Conservation (phyloP, 768 basidiomycete genomes). For the Sistotremastrum niveocremeum region DNA sequence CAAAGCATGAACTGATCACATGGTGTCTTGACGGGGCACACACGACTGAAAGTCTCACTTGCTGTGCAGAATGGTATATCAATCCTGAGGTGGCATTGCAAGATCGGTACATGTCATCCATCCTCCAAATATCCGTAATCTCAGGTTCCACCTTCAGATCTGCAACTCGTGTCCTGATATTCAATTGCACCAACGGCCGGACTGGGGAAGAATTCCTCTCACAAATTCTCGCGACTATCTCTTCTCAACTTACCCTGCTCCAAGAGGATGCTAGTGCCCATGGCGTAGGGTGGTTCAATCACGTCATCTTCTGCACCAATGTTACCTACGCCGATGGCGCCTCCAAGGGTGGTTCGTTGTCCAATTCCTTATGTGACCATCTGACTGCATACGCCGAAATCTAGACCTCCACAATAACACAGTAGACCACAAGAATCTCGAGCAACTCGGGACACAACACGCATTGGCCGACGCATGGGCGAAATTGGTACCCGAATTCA, state of each 20-base stretch:
- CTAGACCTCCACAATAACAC: conserved; percentile 69
- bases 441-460: conserved; percentile 58
- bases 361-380: background rate
- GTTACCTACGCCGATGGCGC: conserved; percentile 84
- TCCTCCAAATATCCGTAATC: background rate
- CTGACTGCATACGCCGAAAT: background rate
- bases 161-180: conserved; percentile 54
- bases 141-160: conserved; percentile 8
- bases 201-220: conserved; percentile 62
- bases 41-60: conserved; percentile 78
- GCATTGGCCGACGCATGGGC: conserved; percentile 68
- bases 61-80: conserved; percentile 83
- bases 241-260: conserved; percentile 30
- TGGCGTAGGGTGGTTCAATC: conserved; percentile 48
- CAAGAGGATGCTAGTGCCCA: conserved; percentile 23
- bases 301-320: conserved; percentile 91
- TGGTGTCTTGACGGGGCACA: conserved; percentile 98
- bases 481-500: conserved; percentile 44
- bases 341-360: conserved; percentile 72
- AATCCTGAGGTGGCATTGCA: conserved; percentile 38
- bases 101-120: background rate
- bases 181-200: conserved; percentile 91
- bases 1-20: conserved; percentile 31
- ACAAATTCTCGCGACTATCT: conserved; percentile 39
- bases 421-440: conserved; percentile 46